Evolutionary conservation across 306 rosid genomes (phyloP), one percentile per base, ranked within the genome.

Genomic region (Cucumis hystrix): DNA sequence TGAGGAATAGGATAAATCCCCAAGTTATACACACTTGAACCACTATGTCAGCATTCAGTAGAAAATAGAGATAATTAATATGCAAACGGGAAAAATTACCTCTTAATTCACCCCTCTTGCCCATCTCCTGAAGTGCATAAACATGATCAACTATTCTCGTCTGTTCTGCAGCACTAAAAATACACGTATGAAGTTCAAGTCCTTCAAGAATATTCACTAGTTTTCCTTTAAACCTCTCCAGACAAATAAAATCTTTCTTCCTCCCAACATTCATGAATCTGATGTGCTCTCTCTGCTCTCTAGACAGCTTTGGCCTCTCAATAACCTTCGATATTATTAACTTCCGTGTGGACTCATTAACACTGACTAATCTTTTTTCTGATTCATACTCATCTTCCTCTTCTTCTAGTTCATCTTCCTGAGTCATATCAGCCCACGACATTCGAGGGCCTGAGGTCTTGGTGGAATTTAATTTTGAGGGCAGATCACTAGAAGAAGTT

Each of bases 391-490:
- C 90, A 76, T 83, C 86, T 73, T 77, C 88, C 28, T 88, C 97
- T 35, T 67, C 87, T 77, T 78, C 93, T 14, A 92, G 87, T 80
- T 92, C 98, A 33, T 95, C 97, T 77, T 95, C 98, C 73, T 90
- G 97, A 4, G 88, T 97, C 97, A 96, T 96, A 78, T 96, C 99
- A 3, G 99, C 99, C 99, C 99, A 96, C n/a, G 92, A 92, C 87
- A 86, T 80, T 8, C 91, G 86, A 45, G 77, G 77, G 52, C 55
- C 75, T 7, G 84, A 81, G 16, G 85, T 67, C 83, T 59, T 88
- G 21, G 79, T 16, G 11, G 72, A 13, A 35, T 52, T 76, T 6
- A 86, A 76, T 33, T 79, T 85, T 16, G 74, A 21, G 10, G 28
- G 51, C 28, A 35, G 60, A 12, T 61, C 82, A n/a, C 84, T 74